These are phyloP conservation scores for Byssothecium circinans DNA, from an alignment of 2,329 filamentous ascomycete species.

Conservation along the genomic window DNA sequence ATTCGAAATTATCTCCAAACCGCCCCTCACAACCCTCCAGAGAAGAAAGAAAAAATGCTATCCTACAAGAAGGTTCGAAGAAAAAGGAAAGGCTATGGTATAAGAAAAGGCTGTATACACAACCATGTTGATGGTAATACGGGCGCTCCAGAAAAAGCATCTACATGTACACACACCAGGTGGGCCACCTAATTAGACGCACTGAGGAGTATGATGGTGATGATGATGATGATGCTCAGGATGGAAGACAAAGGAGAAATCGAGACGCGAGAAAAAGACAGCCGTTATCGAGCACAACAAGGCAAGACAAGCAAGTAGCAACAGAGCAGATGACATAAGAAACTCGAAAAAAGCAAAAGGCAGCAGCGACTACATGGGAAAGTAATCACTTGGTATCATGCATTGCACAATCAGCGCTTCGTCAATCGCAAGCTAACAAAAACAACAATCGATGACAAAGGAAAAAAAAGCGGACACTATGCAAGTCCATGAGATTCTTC, in stretches of 20 bases:
- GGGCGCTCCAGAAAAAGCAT: no score
- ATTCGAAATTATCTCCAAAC: no score
- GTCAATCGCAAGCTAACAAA: neutral
- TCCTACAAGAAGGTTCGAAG: no score
- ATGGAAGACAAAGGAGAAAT: neutral
- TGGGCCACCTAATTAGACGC: no score
- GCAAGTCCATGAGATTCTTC: conserved; percentile 2
- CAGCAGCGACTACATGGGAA: neutral
- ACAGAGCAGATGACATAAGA: neutral
- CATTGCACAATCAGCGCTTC: conserved; percentile 5
- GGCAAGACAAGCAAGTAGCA: neutral
- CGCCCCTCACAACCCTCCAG: no score
- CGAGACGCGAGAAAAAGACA: neutral
- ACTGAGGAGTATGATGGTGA: no score
- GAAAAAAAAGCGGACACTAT: conserved; percentile 1
- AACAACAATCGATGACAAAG: neutral
- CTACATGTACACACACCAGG: no score
- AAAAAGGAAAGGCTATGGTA: no score
- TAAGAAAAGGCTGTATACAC: no score
- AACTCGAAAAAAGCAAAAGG: neutral
- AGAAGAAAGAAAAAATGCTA: no score
- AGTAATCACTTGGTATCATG: conserved; percentile 5
- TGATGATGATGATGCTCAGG: no score
- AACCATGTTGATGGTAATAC: no score
- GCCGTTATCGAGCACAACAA: neutral